A percentile compares a stretch with the other conserved stretches of the same genome.
phyloP scores from a whole-genome alignment of 306 rosid species.

The Quercus variabilis region DNA sequence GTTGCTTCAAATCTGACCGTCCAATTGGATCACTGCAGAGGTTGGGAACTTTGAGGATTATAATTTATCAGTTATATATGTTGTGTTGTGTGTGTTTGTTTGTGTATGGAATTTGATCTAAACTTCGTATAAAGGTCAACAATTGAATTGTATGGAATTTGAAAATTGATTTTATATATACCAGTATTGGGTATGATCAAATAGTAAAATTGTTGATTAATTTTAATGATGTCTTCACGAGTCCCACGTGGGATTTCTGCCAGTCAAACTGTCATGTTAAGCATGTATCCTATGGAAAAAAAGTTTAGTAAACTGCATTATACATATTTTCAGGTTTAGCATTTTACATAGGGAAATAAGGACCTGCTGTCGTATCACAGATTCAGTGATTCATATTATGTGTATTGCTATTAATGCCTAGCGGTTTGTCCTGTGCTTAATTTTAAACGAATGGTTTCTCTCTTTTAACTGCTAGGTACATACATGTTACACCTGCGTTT shows the following conservation, averaged over 20 bases:
- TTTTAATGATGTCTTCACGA: neutral
- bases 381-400: too few relatives aligned
- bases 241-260: neutral
- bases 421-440: too few relatives aligned
- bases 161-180: too few relatives aligned
- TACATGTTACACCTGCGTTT: too few relatives aligned
- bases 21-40: constrained; percentile 14
- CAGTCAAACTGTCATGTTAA: neutral
- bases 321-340: neutral
- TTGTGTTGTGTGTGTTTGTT: neutral
- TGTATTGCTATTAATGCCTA: too few relatives aligned
- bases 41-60: neutral
- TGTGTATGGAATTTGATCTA: too few relatives aligned
- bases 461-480: too few relatives aligned
- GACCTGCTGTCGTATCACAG: too few relatives aligned
- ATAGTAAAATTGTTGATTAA: neutral
- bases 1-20: constrained; percentile 34
- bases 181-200: neutral
- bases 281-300: neutral
- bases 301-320: neutral
- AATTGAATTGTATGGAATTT: neutral
- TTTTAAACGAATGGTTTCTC: too few relatives aligned
- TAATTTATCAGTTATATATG: neutral
- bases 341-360: too few relatives aligned
- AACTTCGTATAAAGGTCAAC: neutral